Evolutionary conservation across 768 basidiomycete genomes (phyloP).

Genomic region (Dentipellis sp.): DNA sequence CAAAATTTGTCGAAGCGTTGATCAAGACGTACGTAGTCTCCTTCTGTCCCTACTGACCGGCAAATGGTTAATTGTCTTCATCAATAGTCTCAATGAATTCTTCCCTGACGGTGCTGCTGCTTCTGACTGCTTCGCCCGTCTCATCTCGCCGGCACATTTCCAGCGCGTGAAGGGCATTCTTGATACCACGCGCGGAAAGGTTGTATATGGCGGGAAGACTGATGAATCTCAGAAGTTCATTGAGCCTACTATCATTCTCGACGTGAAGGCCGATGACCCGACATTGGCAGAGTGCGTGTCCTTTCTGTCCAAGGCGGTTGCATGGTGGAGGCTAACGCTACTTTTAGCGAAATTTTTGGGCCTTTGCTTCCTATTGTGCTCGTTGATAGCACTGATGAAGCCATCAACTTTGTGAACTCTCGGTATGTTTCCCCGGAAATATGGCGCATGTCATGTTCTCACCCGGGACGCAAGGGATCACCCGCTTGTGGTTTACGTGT

Average conservation of each 20-base stretch:
- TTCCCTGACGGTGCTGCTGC: constrained; percentile 38
- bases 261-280: constrained; percentile 52
- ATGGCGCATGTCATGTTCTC: neutral
- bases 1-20: constrained; percentile 59
- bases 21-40: constrained; percentile 23
- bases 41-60: neutral
- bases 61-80: neutral
- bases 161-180: constrained; percentile 49
- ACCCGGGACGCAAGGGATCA: constrained; percentile 38
- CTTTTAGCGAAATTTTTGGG: constrained; percentile 67
- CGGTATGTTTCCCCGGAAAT: constrained; percentile 26
- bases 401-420: constrained; percentile 54
- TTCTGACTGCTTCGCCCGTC: constrained; percentile 37
- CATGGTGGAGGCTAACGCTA: neutral
- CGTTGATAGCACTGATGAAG: constrained; percentile 57
- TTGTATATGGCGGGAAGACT: constrained; percentile 56
- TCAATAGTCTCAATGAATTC: neutral
- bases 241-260: constrained; percentile 62
- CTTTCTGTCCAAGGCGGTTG: neutral
- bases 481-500: constrained; percentile 70
- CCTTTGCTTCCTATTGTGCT: constrained; percentile 69
- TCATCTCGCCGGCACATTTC: constrained; percentile 47
- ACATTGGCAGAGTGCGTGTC: constrained; percentile 61
- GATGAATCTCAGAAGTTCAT: constrained; percentile 51
- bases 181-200: constrained; percentile 56